Evolutionary conservation across 441 rosid genomes (phyloP).

Genomic region (Theobroma grandiflorum): DNA sequence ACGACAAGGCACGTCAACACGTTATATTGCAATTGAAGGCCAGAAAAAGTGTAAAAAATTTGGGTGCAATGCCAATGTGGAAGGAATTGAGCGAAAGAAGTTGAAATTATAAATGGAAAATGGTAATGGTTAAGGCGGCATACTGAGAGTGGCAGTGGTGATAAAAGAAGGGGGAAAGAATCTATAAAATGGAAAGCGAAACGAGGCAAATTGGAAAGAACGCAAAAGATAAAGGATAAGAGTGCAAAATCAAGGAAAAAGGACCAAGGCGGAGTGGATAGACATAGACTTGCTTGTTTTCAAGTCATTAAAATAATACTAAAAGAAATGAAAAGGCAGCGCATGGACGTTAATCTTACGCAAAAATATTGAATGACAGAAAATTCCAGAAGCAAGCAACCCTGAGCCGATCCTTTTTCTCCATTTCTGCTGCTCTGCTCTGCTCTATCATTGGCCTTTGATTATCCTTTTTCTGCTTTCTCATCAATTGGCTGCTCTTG

Average conservation of each 20-base stretch:
- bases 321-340: neutral
- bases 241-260: neutral
- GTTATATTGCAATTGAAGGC: neutral
- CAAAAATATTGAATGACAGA: neutral
- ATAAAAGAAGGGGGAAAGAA: neutral
- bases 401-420: neutral
- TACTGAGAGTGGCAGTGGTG: neutral
- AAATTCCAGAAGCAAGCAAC: slow-evolving; percentile 19
- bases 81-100: too few relatives aligned
- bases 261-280: neutral
- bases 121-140: too few relatives aligned
- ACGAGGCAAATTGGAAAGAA: neutral
- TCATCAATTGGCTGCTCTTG: neutral
- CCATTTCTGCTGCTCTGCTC: neutral
- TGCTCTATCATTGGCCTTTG: neutral
- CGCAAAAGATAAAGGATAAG: neutral
- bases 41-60: neutral
- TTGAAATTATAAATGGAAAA: too few relatives aligned
- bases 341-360: slow-evolving; percentile 23
- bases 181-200: neutral
- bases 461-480: neutral
- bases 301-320: neutral
- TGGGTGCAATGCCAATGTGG: too few relatives aligned
- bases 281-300: neutral
- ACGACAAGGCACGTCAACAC: too few relatives aligned